Evolutionary conservation across 2,329 filamentous ascomycete genomes (phyloP), one percentile per base, ranked within the genome.

Genomic region (Penicillium sp.): DNA sequence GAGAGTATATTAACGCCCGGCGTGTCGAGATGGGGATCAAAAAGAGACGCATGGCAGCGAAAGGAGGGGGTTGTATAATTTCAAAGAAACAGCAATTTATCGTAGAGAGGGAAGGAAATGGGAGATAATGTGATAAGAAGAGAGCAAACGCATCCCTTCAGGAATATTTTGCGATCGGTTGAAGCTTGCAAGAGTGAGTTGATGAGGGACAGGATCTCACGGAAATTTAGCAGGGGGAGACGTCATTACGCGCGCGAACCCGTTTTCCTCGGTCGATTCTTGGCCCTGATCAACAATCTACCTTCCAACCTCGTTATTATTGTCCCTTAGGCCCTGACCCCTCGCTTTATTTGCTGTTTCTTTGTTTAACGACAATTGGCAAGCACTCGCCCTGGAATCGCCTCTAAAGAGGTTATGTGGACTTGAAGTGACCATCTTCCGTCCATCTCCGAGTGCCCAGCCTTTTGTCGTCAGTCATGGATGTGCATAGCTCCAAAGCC

Each of bases 1-100:
- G 90, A 77, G 91, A 96, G 81, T 96, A 98, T 69, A 99, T 87
- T 61, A 99, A 86, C 51, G 92, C 93, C 70, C 93, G 89, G 71
- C 90, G 87, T 64, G 92, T 96, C 58, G 93, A 96, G 68, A 99
- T 89, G 61, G 95, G 95, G 56, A 99, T 85, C 63, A 99, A 87
- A 78, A 92, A 96, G 76, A 99, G 84, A 74, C 92, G 91, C 95
- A 99, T 98, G 60, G 72, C 77, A 69, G 62, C 61, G 60, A 50
- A 48, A 35, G 52, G 50, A 26, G 37, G 27, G 16, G 42, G 33
- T 21, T 33, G 53, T 19, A 4, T 37, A 31, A n/a, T 37, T 16
- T 43, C 11, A 27, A 39, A 29, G 27, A 42, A 16, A 23, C 43
- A 13, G 33, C 29, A 4, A 21, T 37, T 14, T 33, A 37, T 54